Base-by-base conservation (phyloP, 2,329 filamentous ascomycete genomes). In the Colletotrichum filicis region DNA sequence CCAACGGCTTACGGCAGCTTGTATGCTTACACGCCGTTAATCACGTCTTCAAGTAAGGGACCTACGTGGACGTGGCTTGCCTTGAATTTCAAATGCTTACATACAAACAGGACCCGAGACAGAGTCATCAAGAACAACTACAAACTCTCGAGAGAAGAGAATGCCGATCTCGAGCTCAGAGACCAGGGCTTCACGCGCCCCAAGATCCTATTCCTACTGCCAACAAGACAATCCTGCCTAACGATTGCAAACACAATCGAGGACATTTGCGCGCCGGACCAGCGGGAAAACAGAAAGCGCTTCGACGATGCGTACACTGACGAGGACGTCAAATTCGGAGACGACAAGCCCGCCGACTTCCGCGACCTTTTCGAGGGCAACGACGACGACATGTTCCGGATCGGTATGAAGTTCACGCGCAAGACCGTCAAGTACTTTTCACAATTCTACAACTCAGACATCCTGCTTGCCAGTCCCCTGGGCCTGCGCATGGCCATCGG, bases 101-200 rank as follows among this genome's bases (percentile, higher is more conserved):
- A 76, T 52, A 65, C 1, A 5, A 30, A 1, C 63, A 92, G 90
- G 82, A 98, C 96, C 1, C 92, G 97, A 76, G 96, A 98, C 79
- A 91, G 92, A 35, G 93, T 98, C 0, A 90, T 98, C 74, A 98
- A 98, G 83, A 97, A 98, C 83, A 98, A 95, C 79, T 90, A 93
- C 66, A 94, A 92, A 75, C 83, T 97, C 12, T 87, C 92, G 11
- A 92, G 92, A 77, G 90, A 93, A 66, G 87, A 90, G 4, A 88
- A 89, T 11, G 87, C 87, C 49, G 92, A 94, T 49, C 84, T 93
- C 5, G 95, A 98, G 76, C 86, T 95, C 22, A 91, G 95, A 75
- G 97, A 99, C 77, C 97, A 99, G 83, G 97, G 97, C 0, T 99
- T 98, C 82, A 98, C 96, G 0, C 88, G 97, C 5, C 97, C 97